Evolutionary conservation across 1,284 basidiomycete genomes (phyloP).

Genomic region (Calocybe gambosa): DNA sequence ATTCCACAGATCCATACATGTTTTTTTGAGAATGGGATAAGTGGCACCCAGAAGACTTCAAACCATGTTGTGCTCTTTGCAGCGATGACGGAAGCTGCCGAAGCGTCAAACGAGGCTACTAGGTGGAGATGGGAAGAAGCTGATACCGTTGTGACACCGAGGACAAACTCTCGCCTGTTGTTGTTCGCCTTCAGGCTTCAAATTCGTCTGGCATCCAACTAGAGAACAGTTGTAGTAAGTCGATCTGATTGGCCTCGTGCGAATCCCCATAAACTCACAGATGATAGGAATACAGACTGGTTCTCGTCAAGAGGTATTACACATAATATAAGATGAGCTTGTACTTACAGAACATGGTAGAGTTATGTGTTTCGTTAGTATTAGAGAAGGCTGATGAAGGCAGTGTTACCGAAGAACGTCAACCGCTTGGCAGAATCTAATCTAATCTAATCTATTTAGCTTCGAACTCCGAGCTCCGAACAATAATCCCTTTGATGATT

Average conservation of each 20-base stretch:
- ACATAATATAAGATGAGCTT: no score
- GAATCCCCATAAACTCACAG: slow-evolving; percentile 20
- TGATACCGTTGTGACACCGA: slow-evolving; percentile 38
- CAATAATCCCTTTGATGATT: no score
- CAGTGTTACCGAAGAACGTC: not conserved
- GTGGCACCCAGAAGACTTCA: slow-evolving; percentile 40
- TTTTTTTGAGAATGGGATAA: slow-evolving; percentile 37
- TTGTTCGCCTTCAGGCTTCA: slow-evolving; percentile 33
- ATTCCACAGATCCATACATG: slow-evolving; percentile 38
- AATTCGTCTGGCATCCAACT: slow-evolving; percentile 39
- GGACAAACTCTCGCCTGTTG: slow-evolving; percentile 34
- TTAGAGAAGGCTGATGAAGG: not conserved
- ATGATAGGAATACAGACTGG: slow-evolving; percentile 33
- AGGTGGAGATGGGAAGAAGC: not conserved
- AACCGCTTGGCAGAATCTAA: not conserved
- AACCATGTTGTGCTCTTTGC: slow-evolving; percentile 41
- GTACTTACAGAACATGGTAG: slow-evolving; percentile 23
- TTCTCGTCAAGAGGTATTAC: not conserved
- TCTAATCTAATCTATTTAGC: slow-evolving; percentile 3
- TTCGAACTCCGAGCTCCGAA: no score
- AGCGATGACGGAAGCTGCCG: slow-evolving; percentile 30
- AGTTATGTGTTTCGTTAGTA: not conserved
- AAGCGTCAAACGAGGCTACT: slow-evolving; percentile 1
- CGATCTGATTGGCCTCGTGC: not conserved
- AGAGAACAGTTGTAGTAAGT: not conserved